These are phyloP conservation scores for Coniella vitis DNA, from an alignment of 2,329 filamentous ascomycete species.

Conservation along the genomic window DNA sequence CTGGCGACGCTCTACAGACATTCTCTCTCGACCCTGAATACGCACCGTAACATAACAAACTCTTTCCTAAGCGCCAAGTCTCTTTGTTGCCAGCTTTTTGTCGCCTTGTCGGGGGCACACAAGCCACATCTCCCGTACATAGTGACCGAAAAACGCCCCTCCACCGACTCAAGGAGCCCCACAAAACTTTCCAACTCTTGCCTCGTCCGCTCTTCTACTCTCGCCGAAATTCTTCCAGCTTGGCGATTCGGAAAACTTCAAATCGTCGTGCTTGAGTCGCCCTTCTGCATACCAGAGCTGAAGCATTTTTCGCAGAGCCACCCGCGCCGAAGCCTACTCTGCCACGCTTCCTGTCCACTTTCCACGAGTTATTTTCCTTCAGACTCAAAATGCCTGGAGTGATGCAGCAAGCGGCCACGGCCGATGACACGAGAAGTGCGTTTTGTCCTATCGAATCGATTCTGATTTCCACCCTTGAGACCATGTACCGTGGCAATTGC, in stretches of 20 bases:
- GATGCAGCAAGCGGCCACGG: constrained; percentile 30
- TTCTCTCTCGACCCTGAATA: too few relatives aligned
- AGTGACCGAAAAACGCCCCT: constrained; percentile 9
- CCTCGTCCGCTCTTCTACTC: too few relatives aligned
- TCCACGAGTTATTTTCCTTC: constrained; percentile 3
- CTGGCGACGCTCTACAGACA: too few relatives aligned
- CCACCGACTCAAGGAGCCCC: background rate
- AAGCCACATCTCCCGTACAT: background rate
- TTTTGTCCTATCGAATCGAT: background rate
- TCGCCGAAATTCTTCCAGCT: background rate
- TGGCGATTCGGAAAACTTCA: background rate
- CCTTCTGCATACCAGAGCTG: constrained; percentile 6
- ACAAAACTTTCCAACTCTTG: constrained; percentile 8
- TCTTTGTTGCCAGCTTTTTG: too few relatives aligned
- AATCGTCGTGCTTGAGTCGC: background rate
- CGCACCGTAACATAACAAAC: too few relatives aligned
- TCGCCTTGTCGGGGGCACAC: background rate
- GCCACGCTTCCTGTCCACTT: constrained; percentile 4
- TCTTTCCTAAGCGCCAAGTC: too few relatives aligned
- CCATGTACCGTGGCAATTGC: too few relatives aligned
- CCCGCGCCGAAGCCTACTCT: background rate
- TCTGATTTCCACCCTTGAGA: too few relatives aligned
- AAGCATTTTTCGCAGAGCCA: background rate
- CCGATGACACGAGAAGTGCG: constrained; percentile 37
- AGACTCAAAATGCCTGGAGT: constrained; percentile 32